These are phyloP conservation scores for Centrapalus pauciflorus DNA, from an alignment of 129 eudicot genomes.

Conservation along the genomic window DNA sequence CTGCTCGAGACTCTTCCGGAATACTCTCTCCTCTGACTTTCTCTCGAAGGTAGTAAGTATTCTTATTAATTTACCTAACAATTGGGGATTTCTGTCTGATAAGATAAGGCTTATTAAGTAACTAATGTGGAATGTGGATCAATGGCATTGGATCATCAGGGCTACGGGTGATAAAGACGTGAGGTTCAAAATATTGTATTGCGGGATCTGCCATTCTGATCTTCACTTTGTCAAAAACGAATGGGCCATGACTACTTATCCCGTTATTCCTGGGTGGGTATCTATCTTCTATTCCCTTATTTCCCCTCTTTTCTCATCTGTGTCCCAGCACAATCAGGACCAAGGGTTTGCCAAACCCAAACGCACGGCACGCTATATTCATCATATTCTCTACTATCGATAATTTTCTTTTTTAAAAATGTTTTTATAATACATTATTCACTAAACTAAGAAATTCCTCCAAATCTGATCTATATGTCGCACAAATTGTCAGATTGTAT, in stretches of 20 bases:
- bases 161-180: conserved; percentile 60
- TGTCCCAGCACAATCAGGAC: too few species aligned
- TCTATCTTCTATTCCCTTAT: neutral
- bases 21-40: conserved; percentile 43
- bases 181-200: conserved; percentile 49
- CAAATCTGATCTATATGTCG: too few species aligned
- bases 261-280: conserved; percentile 52
- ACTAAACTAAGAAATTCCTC: too few species aligned
- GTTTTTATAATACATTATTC: too few species aligned
- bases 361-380: too few species aligned
- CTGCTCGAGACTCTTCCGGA: conserved; percentile 50
- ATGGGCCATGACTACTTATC: conserved; percentile 49
- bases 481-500: too few species aligned
- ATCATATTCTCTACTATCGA: too few species aligned
- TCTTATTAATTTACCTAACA: neutral
- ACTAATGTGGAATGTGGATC: too few species aligned
- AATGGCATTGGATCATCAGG: too few species aligned
- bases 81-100: neutral
- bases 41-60: conserved; percentile 47
- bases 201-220: conserved; percentile 68
- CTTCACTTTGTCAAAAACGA: conserved; percentile 46
- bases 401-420: too few species aligned
- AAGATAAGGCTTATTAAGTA: too few species aligned
- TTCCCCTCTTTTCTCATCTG: neutral
- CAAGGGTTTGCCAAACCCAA: too few species aligned